Evolutionary conservation across 306 rosid species (phyloP).

Genomic region (Rosa chinensis): DNA sequence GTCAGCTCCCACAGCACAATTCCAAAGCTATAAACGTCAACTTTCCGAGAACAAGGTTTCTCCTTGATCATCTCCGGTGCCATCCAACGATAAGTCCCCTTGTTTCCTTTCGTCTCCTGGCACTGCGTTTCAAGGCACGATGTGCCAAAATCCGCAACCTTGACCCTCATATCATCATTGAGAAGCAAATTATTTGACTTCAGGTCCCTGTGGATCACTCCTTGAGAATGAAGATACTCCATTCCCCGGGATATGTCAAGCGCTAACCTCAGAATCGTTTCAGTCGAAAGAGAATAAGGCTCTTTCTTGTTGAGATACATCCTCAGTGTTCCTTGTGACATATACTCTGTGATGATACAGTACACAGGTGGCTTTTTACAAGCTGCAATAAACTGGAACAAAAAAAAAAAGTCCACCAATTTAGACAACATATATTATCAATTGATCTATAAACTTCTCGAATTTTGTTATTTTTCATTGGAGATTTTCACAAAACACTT

Average conservation of each 20-base stretch:
- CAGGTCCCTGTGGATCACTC: slow-evolving; percentile 92
- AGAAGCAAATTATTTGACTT: slow-evolving; percentile 93
- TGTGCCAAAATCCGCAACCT: slow-evolving; percentile 96
- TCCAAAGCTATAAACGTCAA: slow-evolving; percentile 94
- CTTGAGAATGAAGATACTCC: slow-evolving; percentile 98
- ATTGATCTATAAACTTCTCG: not conserved
- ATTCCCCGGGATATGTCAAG: slow-evolving; percentile 96
- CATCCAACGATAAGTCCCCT: slow-evolving; percentile 99
- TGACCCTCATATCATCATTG: slow-evolving; percentile 96
- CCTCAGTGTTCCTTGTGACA: slow-evolving; percentile 98
- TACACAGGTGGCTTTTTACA: slow-evolving; percentile 96
- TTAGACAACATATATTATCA: not conserved
- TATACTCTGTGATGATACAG: slow-evolving; percentile 95
- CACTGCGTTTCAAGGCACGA: slow-evolving; percentile 93
- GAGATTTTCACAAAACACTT: not conserved
- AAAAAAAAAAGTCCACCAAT: not conserved
- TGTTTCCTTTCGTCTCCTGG: slow-evolving; percentile 90
- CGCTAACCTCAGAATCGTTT: slow-evolving; percentile 85
- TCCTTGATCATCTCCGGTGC: slow-evolving; percentile 98
- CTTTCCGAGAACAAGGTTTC: slow-evolving; percentile 78
- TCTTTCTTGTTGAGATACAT: slow-evolving; percentile 98
- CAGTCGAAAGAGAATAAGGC: slow-evolving; percentile 91
- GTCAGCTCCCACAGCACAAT: slow-evolving; percentile 98
- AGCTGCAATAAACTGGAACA: slow-evolving; percentile 86
- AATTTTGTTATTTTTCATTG: not conserved